Base-by-base conservation (phyloP, 768 basidiomycete species). In the Lyophyllum shimeji region DNA sequence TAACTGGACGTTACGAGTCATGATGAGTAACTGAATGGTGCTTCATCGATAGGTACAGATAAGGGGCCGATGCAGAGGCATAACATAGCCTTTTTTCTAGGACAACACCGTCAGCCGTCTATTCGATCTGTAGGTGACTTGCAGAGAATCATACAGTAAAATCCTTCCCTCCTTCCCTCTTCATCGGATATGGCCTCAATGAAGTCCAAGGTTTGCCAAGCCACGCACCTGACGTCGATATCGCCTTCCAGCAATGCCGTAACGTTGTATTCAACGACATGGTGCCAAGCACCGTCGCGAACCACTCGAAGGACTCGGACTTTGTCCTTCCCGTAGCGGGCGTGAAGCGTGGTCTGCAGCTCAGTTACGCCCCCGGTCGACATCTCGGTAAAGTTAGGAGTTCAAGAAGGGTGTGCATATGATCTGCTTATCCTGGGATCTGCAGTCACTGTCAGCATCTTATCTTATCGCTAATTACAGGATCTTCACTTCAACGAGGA, bases 251-350 rank as follows among this genome's bases (percentile, higher is more conserved):
- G 71, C 51, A 96, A 75, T 2, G 84, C 80, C 7, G 82, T 79
- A 21, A 95, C 90, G 59, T 85, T 88, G 73, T 95, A 95, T 70
- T 96, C 94, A 25, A 88, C 90, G 9, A 95, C 71, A 31, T 86
- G 77, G 63, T 95, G 89, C 73, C 82, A 79, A 8, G 75, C 72
- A 3, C 75, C 82, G 47, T 84, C 81, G 9, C 93, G 80, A 20
- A 95, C 92, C 53, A 96, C 81, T 27, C 95, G 84, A 60, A 93
- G 82, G 42, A 98, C 89, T 21, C 93, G 82, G 15, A 98, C 83
- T 60, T 88, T 86, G 71, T 93, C 88, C 74, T 98, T 98, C 11
- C 95, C 95, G 64, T 95, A 93, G 23, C 84, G 82, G 1, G 90
- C 87, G 21, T 55, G 56, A 23, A 61, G 60, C 7, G 40, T 37